A percentile compares a stretch with the other conserved stretches of the same genome.
Conservation (phyloP, 768 basidiomycete genomes). For the Pholiota conissans region DNA sequence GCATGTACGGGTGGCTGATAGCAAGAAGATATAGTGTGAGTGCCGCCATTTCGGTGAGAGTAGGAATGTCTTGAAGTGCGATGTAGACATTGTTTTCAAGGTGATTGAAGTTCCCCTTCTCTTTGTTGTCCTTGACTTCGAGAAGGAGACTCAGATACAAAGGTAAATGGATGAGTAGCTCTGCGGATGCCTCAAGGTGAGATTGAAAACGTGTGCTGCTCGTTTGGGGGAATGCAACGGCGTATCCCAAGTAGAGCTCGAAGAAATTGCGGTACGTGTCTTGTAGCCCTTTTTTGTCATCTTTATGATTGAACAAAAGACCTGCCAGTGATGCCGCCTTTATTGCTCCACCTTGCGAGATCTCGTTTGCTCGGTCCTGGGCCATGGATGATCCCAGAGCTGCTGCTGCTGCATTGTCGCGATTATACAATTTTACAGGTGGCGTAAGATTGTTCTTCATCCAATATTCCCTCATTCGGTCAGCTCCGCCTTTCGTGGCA, state of each 20-base stretch:
- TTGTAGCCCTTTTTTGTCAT: constrained; percentile 35
- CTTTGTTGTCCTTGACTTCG: constrained; percentile 23
- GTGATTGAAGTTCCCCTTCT: constrained; percentile 14
- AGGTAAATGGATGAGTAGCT: too few relatives aligned
- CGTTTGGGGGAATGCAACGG: too few relatives aligned
- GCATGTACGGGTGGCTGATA: too few relatives aligned
- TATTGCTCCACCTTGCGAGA: constrained; percentile 11
- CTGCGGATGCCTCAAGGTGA: too few relatives aligned
- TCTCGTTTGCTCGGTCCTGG: too few relatives aligned
- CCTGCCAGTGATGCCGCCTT: constrained; percentile 30
- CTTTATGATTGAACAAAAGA: constrained; percentile 32
- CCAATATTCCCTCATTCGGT: constrained; percentile 4
- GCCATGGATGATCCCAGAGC: too few relatives aligned
- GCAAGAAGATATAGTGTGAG: too few relatives aligned
- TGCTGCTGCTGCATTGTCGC: too few relatives aligned
- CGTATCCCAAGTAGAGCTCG: constrained; percentile 1
- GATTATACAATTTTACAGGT: too few relatives aligned
- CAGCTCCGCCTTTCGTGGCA: constrained; percentile 8
- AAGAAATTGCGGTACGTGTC: constrained; percentile 23
- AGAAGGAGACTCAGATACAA: constrained; percentile 13
- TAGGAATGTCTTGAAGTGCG: neutral
- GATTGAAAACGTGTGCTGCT: too few relatives aligned
- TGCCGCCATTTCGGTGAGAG: too few relatives aligned
- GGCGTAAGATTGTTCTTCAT: too few relatives aligned
- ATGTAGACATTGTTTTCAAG: constrained; percentile 21